Base-by-base conservation (phyloP, 148 eudicot species). In the Vaccinium corymbosum region DNA sequence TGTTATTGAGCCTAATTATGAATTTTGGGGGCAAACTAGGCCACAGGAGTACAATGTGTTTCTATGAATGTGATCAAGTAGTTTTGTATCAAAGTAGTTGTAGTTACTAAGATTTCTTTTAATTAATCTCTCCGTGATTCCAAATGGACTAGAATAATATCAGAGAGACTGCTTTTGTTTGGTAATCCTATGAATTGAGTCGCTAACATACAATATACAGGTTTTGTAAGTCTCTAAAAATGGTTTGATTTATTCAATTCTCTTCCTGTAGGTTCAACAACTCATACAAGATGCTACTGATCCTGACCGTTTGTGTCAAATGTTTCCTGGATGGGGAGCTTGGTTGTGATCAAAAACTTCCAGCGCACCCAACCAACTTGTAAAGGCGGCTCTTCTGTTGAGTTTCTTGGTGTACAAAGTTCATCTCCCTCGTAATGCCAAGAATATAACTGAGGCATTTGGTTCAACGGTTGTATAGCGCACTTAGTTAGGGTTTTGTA, bases 271-370 rank as follows among this genome's bases (percentile, higher is more conserved):
- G 99, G 99, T 97, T 87, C 99, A 94, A 85, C 99, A 97, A 86
- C 94, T 94, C 27, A 90, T 97, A 87, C 99, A 97, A 86, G 98
- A 97, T 85, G 98, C 99, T 57, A 93, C 90, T 71, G 99, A 97
- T 92, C 92, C 99, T 17, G 99, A 97, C 84, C 95, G 99, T 6
- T 81, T 94, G 83, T 91, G 92, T 87, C 90, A 94, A 15, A 91
- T 97, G 98, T 97, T 93, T 87, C 99, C 98, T 32, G 99, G 98
- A 88, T 97, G 99, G 99, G 99, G 93, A 81, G 91, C 98, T 64
- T 97, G 99, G 99, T 77, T 97, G 91, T 97, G 88, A 92, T 14
- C 50, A 48, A 6, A 25, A 81, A 13, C 72, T 50, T 48, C 19
- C 49, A 10, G 74, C 49, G 19, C 79, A 59, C 51, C 27, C 50